Evolutionary conservation across 2,329 filamentous ascomycete species (phyloP).

Genomic region (Botrytis cinerea): DNA sequence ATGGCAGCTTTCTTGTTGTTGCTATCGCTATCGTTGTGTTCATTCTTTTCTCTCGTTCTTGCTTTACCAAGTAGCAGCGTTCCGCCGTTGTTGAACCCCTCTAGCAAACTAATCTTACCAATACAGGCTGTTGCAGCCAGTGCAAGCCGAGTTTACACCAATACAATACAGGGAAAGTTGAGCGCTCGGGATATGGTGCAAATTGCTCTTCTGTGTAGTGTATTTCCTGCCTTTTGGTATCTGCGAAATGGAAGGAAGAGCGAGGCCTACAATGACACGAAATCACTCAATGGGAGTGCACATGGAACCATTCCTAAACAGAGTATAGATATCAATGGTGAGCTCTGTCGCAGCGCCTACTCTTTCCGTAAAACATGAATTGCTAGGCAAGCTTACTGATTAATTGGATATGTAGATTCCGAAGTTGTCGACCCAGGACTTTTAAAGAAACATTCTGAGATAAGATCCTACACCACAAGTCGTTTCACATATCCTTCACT

Average conservation of each 20-base stretch:
- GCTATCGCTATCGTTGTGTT: conserved; percentile 10
- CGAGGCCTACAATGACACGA: conserved; percentile 30
- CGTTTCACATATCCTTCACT: conserved; percentile 70
- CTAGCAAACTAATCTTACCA: conserved; percentile 16
- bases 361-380: background rate
- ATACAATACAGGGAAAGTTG: conserved; percentile 29
- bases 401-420: conserved; percentile 31
- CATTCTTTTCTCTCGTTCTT: conserved; percentile 11
- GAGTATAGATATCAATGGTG: conserved; percentile 32
- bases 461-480: conserved; percentile 71
- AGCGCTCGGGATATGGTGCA: conserved; percentile 34
- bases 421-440: conserved; percentile 67
- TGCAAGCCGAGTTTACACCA: conserved; percentile 29
- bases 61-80: conserved; percentile 18
- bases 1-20: conserved; percentile 15
- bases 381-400: conserved; percentile 23
- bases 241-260: conserved; percentile 29
- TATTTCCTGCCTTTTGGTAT: conserved; percentile 35
- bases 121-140: conserved; percentile 29
- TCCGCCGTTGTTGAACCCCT: conserved; percentile 5
- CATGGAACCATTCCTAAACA: conserved; percentile 19
- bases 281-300: conserved; percentile 5
- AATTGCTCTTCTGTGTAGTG: conserved; percentile 31
- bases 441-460: conserved; percentile 72
- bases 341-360: conserved; percentile 20